These are phyloP conservation scores for Citrus inodora DNA, from an alignment of 345 rosid species.

Conservation along the genomic window DNA sequence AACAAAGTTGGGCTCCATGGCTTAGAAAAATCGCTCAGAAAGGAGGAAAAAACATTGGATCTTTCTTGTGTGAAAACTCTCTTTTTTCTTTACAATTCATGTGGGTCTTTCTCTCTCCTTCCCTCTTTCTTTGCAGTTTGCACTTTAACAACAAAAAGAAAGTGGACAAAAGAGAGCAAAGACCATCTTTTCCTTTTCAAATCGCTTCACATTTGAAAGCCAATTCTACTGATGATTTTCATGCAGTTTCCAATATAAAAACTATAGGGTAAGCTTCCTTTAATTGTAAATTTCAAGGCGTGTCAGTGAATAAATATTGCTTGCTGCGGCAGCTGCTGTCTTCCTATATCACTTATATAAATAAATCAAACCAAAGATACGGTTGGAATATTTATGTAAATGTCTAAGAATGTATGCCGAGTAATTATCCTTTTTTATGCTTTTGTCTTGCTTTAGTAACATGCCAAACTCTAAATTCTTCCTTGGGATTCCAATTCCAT, in stretches of 20 bases:
- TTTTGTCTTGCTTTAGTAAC: constrained; percentile 79
- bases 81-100: constrained; percentile 19
- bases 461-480: constrained; percentile 70
- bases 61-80: constrained; percentile 21
- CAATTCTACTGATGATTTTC: constrained; percentile 47
- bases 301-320: constrained; percentile 29
- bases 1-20: constrained; percentile 24
- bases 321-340: neutral
- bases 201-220: constrained; percentile 30
- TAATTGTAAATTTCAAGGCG: constrained; percentile 36
- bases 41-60: constrained; percentile 9
- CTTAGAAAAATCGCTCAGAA: neutral
- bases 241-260: constrained; percentile 33
- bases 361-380: constrained; percentile 13
- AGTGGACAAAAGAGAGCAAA: constrained; percentile 14
- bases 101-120: constrained; percentile 6
- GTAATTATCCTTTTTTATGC: constrained; percentile 34
- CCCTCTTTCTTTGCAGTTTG: constrained; percentile 12
- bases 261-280: constrained; percentile 6
- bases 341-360: constrained; percentile 9
- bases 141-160: constrained; percentile 22
- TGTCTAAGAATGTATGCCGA: constrained; percentile 41
- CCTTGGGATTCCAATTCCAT: constrained; percentile 64
- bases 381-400: constrained; percentile 35
- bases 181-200: constrained; percentile 31